Percentiles rank a stretch among this genome's conserved stretches.
phyloP scores from a whole-genome alignment of 495 filamentous ascomycete species.

The Trichoderma asperelloides region DNA sequence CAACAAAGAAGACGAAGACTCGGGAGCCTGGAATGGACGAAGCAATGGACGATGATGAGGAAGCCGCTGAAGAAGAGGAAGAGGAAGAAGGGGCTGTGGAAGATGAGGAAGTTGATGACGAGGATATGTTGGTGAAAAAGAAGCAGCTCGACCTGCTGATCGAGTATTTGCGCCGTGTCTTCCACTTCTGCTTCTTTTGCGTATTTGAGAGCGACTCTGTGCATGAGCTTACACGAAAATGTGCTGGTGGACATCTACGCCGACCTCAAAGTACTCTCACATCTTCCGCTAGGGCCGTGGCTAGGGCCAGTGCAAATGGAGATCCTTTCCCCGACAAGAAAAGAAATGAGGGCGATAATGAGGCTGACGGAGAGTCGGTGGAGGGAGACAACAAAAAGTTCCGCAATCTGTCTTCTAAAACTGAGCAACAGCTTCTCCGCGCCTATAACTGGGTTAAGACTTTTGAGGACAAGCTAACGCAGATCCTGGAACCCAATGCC shows the following conservation, averaged over 20 bases:
- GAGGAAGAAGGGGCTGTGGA: constrained; percentile 62
- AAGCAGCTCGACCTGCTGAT: constrained; percentile 94
- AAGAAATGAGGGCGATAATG: constrained; percentile 56
- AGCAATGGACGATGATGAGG: constrained; percentile 60
- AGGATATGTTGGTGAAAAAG: constrained; percentile 83
- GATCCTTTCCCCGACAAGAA: constrained; percentile 75
- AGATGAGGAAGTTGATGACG: constrained; percentile 80
- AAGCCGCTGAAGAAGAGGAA: constrained; percentile 55
- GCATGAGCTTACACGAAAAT: constrained; percentile 91
- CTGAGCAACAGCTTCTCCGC: constrained; percentile 82
- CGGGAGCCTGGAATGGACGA: constrained; percentile 56
- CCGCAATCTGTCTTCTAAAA: constrained; percentile 57
- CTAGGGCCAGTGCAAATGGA: constrained; percentile 68
- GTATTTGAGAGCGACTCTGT: constrained; percentile 97
- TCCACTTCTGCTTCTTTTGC: constrained; percentile 99
- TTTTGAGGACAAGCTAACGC: constrained; percentile 91
- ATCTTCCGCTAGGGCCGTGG: constrained; percentile 73
- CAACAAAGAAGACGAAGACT: constrained; percentile 50
- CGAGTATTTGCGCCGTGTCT: constrained; percentile 90
- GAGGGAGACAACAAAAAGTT: constrained; percentile 56
- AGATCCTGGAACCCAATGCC: constrained; percentile 81
- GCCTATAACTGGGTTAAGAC: constrained; percentile 99
- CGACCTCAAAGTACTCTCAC: constrained; percentile 78
- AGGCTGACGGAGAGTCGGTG: constrained; percentile 20
- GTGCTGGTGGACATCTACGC: constrained; percentile 90